Base-by-base conservation (phyloP, 257 asterid species). In the Solanum boliviense region DNA sequence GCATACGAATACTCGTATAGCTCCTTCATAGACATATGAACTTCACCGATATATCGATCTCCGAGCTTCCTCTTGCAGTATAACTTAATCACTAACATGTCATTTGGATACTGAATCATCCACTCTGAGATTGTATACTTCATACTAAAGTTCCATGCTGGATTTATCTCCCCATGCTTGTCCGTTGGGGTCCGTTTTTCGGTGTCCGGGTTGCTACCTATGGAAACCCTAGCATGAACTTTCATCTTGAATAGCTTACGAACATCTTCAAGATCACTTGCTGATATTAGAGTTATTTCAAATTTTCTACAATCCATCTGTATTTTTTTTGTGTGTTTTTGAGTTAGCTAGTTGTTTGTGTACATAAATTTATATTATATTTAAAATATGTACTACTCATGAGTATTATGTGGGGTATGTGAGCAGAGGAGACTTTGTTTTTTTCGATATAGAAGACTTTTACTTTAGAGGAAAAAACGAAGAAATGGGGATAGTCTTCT, bases 51-150 rank as follows among this genome's bases (percentile, higher is more conserved):
- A 89, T 94, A 94, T 41, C 98, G 86, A 65, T 94, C 98, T 2
- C 98, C 98, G 0, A 95, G 88, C 87, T 91, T 95, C 86, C 98
- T 84, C 87, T 87, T 89, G 87, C 98, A 93, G 91, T 95, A 94
- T 48, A 95, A 88, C 87, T 94, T 94, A 92, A 91, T 79, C 21
- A 78, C 84, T 78, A 78, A 5, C 84, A 78, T 78, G 27, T 78
- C 84, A 41, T 78, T 78, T 88, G 81, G 89, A 56, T 91, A 89
- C 27, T 89, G 90, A 11, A 94, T 67, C 92, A 86, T 86, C 8
- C 94, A 67, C 88, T 93, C 98, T n/a, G 88, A 78, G 18, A 95
- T 73, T 15, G 93, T 89, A 91, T 88, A 95, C 85, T 92, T 91
- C 87, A 92, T 87, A 36, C 91, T 90, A 92, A 48, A 90, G 67